Evolutionary conservation across 2,329 filamentous ascomycete species (phyloP), one percentile per base, ranked within the genome.

Genomic region (Curvularia spicifera): DNA sequence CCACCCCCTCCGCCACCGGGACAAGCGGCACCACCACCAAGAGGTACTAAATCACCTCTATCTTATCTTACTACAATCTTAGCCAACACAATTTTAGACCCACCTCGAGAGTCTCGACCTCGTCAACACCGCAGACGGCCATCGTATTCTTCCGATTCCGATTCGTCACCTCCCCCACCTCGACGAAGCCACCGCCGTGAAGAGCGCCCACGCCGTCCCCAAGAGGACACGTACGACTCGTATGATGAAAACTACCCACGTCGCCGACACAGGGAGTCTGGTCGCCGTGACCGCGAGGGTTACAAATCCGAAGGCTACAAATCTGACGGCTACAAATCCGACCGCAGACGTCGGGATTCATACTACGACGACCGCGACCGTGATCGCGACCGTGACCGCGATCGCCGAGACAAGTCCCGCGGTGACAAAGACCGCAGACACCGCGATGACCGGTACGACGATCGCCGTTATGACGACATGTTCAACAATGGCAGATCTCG

Each of bases 221-320:
- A 60, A 22, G 63, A 67, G 26, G 67, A 69, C 20, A 57, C 61
- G 1, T 70, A 71, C 57, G 68, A 71, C 51, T 70, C 66, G 1
- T 71, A 71, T 50, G 68, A 71, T 44, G 69, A 71, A 26, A 62
- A 70, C 52, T 66, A 64, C 28, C 63, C 65, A 2, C 65, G 65
- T 0, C 68, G 66, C 33, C 51, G 64, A 3, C 61, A 54, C 13
- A 53, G 40, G 37, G 57, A 64, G 2, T 57, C 59, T 31, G 56
- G 58, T 18, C 59, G 62, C 28, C 53, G 49, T 33, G 60, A 65
- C 47, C 65, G 67, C 40, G 69, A 68, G 45, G 70, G 68, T 37
- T 73, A 74, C 43, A 65, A 67, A 45, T 63, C 60, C 33, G 69
- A 68, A 39, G 70, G 68, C 43, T 73, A 74, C 45, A 65, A 66